Base-by-base conservation (phyloP, 441 rosid genomes). In the Mallotus repandus region DNA sequence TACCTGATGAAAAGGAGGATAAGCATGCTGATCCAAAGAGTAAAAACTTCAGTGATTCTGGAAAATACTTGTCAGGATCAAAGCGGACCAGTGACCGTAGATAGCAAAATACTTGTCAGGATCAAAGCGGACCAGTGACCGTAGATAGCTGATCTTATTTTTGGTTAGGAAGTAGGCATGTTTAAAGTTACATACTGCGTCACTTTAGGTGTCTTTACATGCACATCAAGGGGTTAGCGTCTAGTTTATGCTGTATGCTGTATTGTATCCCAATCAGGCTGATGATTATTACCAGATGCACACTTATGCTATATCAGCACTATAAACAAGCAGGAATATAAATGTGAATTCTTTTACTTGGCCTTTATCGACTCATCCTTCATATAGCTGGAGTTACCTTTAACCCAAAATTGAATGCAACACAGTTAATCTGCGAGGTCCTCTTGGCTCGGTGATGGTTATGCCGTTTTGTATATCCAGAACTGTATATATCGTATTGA, bases 1-100 rank as follows among this genome's bases (percentile, higher is more conserved):
- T 78, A n/a, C 68, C 60, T 12, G 82, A 80, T 77, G 77, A 78
- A 49, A 85, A 78, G 77, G 89, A 86, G 55, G 92, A 92, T 41
- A 90, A 85, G 70, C 84, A 80, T 41, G 61, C 48, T 15, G 89
- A 86, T 69, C 38, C 78, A 9, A 91, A 83, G 86, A 77, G 74
- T 54, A 84, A 84, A 87, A 83, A 78, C 74, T 74, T 86, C 7
- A 69, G 50, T 66, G 88, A 86, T 74, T 75, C 83, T 13, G 84
- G 83, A 46, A 81, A 84, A 63, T 54, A 41, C 19, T 21, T 77
- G 2, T 78, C 88, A 4, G 81, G 82, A 68, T 84, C 88, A 13
- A 86, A 88, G 87, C 86, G 87, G 78, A 58, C 56, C 50, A 84
- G 71, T 71, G 77, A 76, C 21, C 55, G 77, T 19, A 72, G 60